phyloP scores from a whole-genome alignment of 176 grass and related monocot species.

The Cocos nucifera region DNA sequence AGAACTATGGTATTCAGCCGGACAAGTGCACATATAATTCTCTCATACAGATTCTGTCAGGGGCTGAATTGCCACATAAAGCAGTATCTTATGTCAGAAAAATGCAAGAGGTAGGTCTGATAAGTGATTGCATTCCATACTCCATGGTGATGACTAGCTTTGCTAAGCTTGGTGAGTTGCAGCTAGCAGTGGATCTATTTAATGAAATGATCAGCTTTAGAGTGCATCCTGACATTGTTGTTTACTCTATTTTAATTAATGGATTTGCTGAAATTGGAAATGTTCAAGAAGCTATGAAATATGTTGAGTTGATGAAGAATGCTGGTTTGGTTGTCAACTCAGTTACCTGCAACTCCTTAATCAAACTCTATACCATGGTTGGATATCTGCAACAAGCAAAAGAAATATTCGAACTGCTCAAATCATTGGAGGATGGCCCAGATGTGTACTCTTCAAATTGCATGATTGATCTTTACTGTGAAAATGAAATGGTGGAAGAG shows the following conservation, averaged over 20 bases:
- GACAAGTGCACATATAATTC: constrained; percentile 76
- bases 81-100: constrained; percentile 63
- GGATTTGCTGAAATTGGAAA: constrained; percentile 70
- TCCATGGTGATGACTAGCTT: constrained; percentile 58
- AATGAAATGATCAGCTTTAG: constrained; percentile 63
- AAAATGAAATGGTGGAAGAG: constrained; percentile 73
- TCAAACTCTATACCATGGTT: constrained; percentile 74
- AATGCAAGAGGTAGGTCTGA: constrained; percentile 48
- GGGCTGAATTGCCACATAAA: constrained; percentile 46
- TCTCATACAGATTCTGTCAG: constrained; percentile 60
- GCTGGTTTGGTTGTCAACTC: constrained; percentile 47
- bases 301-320: constrained; percentile 67
- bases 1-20: constrained; percentile 49
- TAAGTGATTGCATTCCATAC: constrained; percentile 52
- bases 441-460: constrained; percentile 80
- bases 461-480: constrained; percentile 81
- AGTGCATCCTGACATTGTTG: constrained; percentile 46
- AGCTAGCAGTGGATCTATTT: constrained; percentile 52
- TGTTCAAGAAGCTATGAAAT: constrained; percentile 58
- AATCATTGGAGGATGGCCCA: constrained; percentile 42
- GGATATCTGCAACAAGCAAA: constrained; percentile 64
- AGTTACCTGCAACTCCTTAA: constrained; percentile 63
- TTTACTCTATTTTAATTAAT: constrained; percentile 78
- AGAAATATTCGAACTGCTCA: constrained; percentile 54
- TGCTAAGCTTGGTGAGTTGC: constrained; percentile 43